Evolutionary conservation across 2,329 filamentous ascomycete species (phyloP), one percentile per base, ranked within the genome.

Genomic region (Paraconiothyrium brasiliense): DNA sequence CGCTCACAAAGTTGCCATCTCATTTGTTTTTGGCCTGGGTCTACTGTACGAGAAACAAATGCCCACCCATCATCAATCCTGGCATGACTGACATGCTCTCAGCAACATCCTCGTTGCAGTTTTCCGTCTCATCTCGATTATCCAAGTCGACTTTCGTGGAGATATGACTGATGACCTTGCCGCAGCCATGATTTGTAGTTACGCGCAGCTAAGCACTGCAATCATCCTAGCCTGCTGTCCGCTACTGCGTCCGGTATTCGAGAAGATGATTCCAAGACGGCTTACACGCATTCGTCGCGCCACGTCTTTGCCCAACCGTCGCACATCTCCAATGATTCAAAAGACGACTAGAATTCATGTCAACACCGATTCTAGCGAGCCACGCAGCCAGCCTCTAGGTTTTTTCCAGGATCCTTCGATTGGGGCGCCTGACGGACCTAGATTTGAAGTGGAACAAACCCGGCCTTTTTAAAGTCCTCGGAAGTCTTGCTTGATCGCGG

Each of bases 151-250:
- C 3, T 65, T 63, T 43, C 47, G 46, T 34, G 51, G 57, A 27
- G 67, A 73, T 41, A 37, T 70, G 9, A 68, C 62, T 6, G 68
- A 69, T 48, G 54, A 64, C 54, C 62, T 67, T 44, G 59, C 65
- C 11, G 56, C 58, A 27, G 61, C 58, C 0, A 43, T 72, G 39
- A 61, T 72, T 16, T 74, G 68, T 67, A 60, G 64, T 2, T 57
- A 68, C 5, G 61, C 68, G 20, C 67, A 69, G 54, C 63, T 68
- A 59, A 71, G 70, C 54, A 71, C 65, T 16, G 68, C 65, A 3
- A 71, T 75, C 16, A 64, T 70, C 10, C 64, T 73, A 27, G 66
- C 69, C 8, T 74, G 70, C 47, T 70, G 66, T 57, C 67, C 64
- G 11, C 65, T 71, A 9, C 52, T 73, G 30, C 68, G 68, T n/a